Percentiles rank a stretch among this genome's conserved stretches.
Evolutionary conservation across 129 eudicot species (phyloP).

Genomic region (Glebionis coronaria): DNA sequence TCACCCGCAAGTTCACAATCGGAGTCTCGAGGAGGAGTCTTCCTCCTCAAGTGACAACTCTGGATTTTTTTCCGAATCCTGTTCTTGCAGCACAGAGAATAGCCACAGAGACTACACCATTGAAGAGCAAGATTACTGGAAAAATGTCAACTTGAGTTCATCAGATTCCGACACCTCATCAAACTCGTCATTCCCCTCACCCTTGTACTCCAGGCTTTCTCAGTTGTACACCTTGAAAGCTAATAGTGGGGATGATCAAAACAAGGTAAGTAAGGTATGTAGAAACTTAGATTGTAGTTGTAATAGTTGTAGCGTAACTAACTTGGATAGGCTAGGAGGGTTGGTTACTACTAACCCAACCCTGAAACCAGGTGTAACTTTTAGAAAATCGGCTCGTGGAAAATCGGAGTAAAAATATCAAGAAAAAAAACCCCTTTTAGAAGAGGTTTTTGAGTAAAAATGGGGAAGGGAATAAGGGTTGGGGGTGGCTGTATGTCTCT

Average conservation of each 20-base stretch:
- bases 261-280: slow-evolving; percentile 31
- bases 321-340: slow-evolving; percentile 53
- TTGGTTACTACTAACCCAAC: slow-evolving; percentile 20
- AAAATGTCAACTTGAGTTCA: slow-evolving; percentile 35
- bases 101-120: slow-evolving; percentile 46
- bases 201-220: slow-evolving; percentile 50
- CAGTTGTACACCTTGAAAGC: slow-evolving; percentile 31
- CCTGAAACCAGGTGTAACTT: slow-evolving; percentile 33
- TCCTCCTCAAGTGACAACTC: slow-evolving; percentile 60
- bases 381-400: slow-evolving; percentile 39
- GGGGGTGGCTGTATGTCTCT: slow-evolving; percentile 33
- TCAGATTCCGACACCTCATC: slow-evolving; percentile 79
- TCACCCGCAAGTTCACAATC: slow-evolving; percentile 16
- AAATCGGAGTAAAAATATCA: slow-evolving; percentile 12
- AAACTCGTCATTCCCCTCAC: slow-evolving; percentile 55
- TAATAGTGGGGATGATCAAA: not conserved
- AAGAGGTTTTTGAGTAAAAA: slow-evolving; percentile 22
- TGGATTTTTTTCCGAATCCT: slow-evolving; percentile 57
- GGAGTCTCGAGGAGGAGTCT: slow-evolving; percentile 45
- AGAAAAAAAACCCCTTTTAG: not conserved
- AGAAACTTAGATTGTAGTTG: slow-evolving; percentile 49
- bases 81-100: slow-evolving; percentile 64
- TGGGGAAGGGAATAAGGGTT: slow-evolving; percentile 28
- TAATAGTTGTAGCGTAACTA: slow-evolving; percentile 47
- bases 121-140: slow-evolving; percentile 48